Evolutionary conservation across 495 filamentous ascomycete species (phyloP).

Genomic region (Astrothelium subdiscretum): DNA sequence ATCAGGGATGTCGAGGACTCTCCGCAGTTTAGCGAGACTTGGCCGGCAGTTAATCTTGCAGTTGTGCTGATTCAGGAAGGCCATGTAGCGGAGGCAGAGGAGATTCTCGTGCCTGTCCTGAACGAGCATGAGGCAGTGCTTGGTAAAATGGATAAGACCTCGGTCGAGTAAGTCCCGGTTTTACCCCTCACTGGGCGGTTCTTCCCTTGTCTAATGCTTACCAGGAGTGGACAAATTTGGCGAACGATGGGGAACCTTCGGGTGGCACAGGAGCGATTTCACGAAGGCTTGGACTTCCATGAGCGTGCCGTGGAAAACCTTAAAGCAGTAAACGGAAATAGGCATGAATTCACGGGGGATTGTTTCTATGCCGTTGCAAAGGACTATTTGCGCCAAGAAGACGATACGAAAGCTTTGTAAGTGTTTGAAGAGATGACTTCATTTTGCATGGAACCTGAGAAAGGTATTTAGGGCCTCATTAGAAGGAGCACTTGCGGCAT

Average conservation of each 20-base stretch:
- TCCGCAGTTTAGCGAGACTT: background rate
- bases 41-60: background rate
- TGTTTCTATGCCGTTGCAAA: background rate
- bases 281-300: background rate
- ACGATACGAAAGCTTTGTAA: background rate
- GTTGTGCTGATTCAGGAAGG: background rate
- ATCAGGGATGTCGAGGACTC: background rate
- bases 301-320: background rate
- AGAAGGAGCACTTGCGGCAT: background rate
- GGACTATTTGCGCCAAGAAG: background rate
- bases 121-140: background rate
- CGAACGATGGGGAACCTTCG: background rate
- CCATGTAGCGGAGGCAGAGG: background rate
- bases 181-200: background rate
- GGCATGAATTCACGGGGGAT: background rate
- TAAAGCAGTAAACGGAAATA: background rate
- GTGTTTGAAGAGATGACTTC: background rate
- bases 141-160: background rate
- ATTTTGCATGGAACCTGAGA: background rate
- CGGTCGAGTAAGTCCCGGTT: background rate
- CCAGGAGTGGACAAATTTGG: slow-evolving; percentile 1
- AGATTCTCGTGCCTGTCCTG: background rate
- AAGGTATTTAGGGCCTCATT: background rate
- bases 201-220: background rate
- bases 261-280: background rate